Percentiles rank a stretch among this genome's conserved stretches.
phyloP scores from a whole-genome alignment of 345 rosid genomes.

The Arabis hirsuta region DNA sequence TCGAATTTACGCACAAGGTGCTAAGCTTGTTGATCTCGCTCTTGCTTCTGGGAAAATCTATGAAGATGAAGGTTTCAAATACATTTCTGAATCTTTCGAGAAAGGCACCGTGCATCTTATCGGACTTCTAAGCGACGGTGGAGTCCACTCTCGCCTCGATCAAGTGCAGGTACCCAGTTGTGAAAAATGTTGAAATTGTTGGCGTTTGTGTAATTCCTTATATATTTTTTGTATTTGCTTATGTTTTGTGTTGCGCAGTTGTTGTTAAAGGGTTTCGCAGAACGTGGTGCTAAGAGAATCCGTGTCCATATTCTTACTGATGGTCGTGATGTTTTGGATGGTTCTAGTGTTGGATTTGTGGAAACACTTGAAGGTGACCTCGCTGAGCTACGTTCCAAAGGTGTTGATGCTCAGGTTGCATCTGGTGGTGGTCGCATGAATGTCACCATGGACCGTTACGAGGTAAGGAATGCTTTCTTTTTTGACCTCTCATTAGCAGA shows the following conservation, averaged over 20 bases:
- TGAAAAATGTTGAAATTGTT: background rate
- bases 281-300: slow-evolving; percentile 86
- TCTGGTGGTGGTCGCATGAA: slow-evolving; percentile 99
- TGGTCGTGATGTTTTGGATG: slow-evolving; percentile 98
- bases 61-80: slow-evolving; percentile 83
- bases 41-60: slow-evolving; percentile 87
- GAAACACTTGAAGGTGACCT: slow-evolving; percentile 83
- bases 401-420: slow-evolving; percentile 87
- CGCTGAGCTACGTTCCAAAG: slow-evolving; percentile 62
- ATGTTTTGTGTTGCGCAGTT: slow-evolving; percentile 50
- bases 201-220: background rate
- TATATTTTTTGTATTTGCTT: background rate
- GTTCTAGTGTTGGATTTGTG: slow-evolving; percentile 84
- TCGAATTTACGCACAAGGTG: slow-evolving; percentile 94
- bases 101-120: slow-evolving; percentile 79
- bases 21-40: slow-evolving; percentile 92
- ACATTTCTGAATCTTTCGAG: slow-evolving; percentile 63
- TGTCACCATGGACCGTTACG: slow-evolving; percentile 98
- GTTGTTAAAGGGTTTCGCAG: slow-evolving; percentile 78
- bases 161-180: slow-evolving; percentile 67
- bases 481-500: too few relatives aligned
- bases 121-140: slow-evolving; percentile 93
- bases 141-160: slow-evolving; percentile 96
- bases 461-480: slow-evolving; percentile 48
- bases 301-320: slow-evolving; percentile 96